These are phyloP conservation scores for Suillus placidus DNA, from an alignment of 768 basidiomycete genomes.

Conservation along the genomic window DNA sequence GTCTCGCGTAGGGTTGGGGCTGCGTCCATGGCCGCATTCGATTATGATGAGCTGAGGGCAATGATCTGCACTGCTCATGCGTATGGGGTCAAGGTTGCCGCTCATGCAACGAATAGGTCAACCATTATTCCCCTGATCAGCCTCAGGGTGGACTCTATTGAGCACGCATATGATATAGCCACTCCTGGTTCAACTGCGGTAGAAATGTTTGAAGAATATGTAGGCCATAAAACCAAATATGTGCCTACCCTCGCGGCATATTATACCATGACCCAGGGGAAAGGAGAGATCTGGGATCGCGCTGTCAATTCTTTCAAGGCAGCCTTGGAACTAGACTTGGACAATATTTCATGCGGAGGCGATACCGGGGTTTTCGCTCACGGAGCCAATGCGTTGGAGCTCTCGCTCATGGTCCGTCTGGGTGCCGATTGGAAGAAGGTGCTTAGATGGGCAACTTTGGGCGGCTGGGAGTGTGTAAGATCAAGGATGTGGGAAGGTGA, in stretches of 20 bases:
- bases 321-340: slow-evolving; percentile 45
- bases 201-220: slow-evolving; percentile 21
- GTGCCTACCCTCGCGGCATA: slow-evolving; percentile 61
- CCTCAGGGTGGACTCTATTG: slow-evolving; percentile 51
- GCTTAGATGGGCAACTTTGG: slow-evolving; percentile 59
- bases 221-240: slow-evolving; percentile 44
- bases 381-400: slow-evolving; percentile 61
- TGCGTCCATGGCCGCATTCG: slow-evolving; percentile 48
- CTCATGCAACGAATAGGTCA: slow-evolving; percentile 45
- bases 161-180: slow-evolving; percentile 49
- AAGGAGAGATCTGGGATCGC: slow-evolving; percentile 39
- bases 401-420: slow-evolving; percentile 59
- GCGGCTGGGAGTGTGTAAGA: slow-evolving; percentile 59
- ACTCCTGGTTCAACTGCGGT: neutral
- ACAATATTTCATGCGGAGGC: slow-evolving; percentile 61
- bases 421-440: slow-evolving; percentile 57
- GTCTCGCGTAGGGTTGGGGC: slow-evolving; percentile 41
- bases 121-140: slow-evolving; percentile 37
- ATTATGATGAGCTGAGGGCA: slow-evolving; percentile 43
- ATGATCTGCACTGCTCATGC: slow-evolving; percentile 56
- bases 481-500: slow-evolving; percentile 49
- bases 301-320: slow-evolving; percentile 44
- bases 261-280: slow-evolving; percentile 35
- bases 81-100: slow-evolving; percentile 59
- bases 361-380: slow-evolving; percentile 68